Base-by-base conservation (phyloP, 495 filamentous ascomycete genomes). In the Aspergillus taichungensis region DNA sequence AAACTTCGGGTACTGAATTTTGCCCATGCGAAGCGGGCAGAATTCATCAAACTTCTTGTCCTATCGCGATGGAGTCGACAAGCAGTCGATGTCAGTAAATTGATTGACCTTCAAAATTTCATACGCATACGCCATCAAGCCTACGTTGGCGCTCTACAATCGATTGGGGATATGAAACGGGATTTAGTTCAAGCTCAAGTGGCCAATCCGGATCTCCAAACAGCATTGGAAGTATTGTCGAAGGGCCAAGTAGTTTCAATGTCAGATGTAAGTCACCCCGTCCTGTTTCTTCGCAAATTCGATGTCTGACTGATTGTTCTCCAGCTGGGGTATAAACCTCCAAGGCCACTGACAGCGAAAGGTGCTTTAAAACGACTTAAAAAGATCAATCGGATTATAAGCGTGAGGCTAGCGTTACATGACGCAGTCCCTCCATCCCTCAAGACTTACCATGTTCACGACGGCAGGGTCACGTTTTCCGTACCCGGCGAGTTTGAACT, bases 31-130 rank as follows among this genome's bases (percentile, higher is more conserved):
- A 76, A 76, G 34, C 68, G 84, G 46, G 78, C 76, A 11, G 80
- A 82, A 46, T 97, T 94, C 67, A 88, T 92, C 57, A 96, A 98
- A 64, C 74, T 87, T 11, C 74, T 95, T 9, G 88, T 97, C 11
- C 78, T 98, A 33, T 79, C 81, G 3, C 81, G 85, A 58, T 98
- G 92, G 92, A 84, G 84, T 59, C 77, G 81, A 51, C 85, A 87
- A 54, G 82, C 81, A 24, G 72, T 75, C 27, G 77, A 83, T 40
- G 82, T 97, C 31, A 83, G 82, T 53, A 83, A 80, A 58, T 69
- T 95, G 31, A 90, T 96, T 52, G 90, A 96, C 65, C 63, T 97
- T 40, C 80, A 82, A 56, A 65, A 69, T 8, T 88, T 89, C 69
- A 69, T 89, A 45, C 74, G 77, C 33, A 64, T 63, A 5, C 76